Base-by-base conservation (phyloP, 441 rosid species). In the Gossypium schwendimanii region DNA sequence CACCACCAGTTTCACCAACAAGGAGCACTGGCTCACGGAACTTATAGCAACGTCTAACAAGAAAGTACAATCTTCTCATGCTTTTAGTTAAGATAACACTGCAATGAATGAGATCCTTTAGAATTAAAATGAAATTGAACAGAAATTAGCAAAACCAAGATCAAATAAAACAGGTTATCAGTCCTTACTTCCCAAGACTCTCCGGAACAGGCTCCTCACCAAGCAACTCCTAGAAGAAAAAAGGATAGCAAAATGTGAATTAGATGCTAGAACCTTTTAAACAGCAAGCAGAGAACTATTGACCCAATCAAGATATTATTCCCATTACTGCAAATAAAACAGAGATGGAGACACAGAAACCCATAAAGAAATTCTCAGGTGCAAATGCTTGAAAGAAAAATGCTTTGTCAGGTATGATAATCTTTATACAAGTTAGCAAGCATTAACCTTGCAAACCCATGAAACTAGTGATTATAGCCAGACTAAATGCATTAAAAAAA, bases 1-100 rank as follows among this genome's bases (percentile, higher is more conserved):
- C 99, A 74, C 99, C 97, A 63, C 99, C 98, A 78, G 99, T 93
- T 79, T 96, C 98, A 69, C 99, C 99, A 81, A 93, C 98, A 80
- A 96, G 99, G 58, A 96, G 97, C 72, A 96, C 94, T 49, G 99
- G 98, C 79, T 96, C 99, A 63, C 82, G 92, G 75, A 93, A 78
- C 87, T 90, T 85, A 78, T 87, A 90, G 78, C 96, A 96, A 64
- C 87, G 91, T 75, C 77, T 78, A 26, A 96, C 88, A 63, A 96
- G 98, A 77, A 84, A 91, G 81, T 75, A 89, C 85, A 96, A 81
- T 81, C 99, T 93, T 87, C 81, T 77, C 98, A 93, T 90, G 85
- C 96, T 90, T 80, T 63, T 82, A 41, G 99, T 96, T 91, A 93
- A 85, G 62, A 87, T 83, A 75, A 96, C 86, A 74, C 89, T 88